Evolutionary conservation across 2,329 filamentous ascomycete species (phyloP).

Genomic region (Verticillium tricorpus): DNA sequence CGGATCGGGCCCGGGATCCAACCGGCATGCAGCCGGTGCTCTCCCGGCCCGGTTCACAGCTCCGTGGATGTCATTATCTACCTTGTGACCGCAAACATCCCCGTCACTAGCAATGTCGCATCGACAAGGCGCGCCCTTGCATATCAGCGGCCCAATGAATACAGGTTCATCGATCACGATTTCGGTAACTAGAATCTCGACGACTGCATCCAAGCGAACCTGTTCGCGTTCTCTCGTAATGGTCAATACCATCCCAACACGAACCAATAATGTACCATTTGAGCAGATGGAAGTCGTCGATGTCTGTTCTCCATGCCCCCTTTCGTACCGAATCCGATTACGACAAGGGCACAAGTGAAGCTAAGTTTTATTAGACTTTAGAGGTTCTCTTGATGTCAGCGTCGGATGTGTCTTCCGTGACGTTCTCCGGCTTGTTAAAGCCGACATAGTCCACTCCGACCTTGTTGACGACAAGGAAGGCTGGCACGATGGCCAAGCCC

Average conservation of each 20-base stretch:
- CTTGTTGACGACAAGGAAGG: constrained; percentile 9
- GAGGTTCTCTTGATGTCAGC: not conserved
- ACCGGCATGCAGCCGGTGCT: not conserved
- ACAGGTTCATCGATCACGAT: too few relatives aligned
- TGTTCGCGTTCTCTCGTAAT: too few relatives aligned
- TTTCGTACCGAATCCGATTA: too few relatives aligned
- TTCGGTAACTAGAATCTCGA: too few relatives aligned
- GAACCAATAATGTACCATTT: not conserved
- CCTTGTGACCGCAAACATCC: too few relatives aligned
- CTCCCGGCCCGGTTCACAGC: not conserved
- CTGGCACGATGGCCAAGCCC: constrained; percentile 10
- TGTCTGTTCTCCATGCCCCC: too few relatives aligned
- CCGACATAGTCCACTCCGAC: constrained; percentile 2
- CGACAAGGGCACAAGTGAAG: too few relatives aligned
- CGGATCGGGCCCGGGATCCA: not conserved
- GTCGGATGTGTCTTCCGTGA: not conserved
- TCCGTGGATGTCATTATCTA: not conserved
- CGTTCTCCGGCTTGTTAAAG: not conserved
- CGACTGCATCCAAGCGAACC: too few relatives aligned
- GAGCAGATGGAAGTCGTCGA: too few relatives aligned
- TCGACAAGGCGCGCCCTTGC: not conserved
- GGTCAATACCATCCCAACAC: too few relatives aligned
- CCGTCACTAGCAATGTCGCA: not conserved
- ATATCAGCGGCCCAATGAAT: too few relatives aligned
- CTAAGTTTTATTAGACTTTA: not conserved